Evolutionary conservation across 208 protist species (phyloP), one percentile per base, ranked within the genome.

Genomic region (Leptomonas pyrrhocoris): DNA sequence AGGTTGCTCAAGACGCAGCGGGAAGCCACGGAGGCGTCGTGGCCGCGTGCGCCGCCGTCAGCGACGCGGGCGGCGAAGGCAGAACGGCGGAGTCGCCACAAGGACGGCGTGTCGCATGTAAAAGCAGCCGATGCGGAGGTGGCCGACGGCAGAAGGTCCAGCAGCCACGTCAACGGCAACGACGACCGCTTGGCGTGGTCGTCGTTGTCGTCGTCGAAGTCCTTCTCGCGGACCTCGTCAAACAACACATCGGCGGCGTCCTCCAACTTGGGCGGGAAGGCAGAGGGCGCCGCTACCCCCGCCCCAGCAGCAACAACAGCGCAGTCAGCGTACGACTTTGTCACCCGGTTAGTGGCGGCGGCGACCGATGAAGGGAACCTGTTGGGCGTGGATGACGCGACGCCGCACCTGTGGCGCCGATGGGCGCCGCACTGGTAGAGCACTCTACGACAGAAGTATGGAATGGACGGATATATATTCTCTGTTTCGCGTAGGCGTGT

Each of bases 401-500:
- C 73, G 2, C 90, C 86, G 38, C 90, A 95, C 54, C 21, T 40
- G n/a, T 93, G 87, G 86, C 36, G 31, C 38, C 72, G 73, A 23
- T 95, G 90, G 90, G 80, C 87, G 40, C 90, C 90, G 16, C 90
- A 95, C 3, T 95, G 90, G 90, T 95, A 84, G n/a, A n/a, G 46
- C 11, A 23, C n/a, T 5, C 23, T 4, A 23, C 57, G 8, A 9
- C 34, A 12, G 34, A 12, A 3, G 34, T 38, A 38, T n/a, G n/a
- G n/a, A n/a, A n/a, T n/a, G n/a, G n/a, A n/a, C n/a, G n/a, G n/a
- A n/a, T n/a, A n/a, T n/a, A n/a, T n/a, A n/a, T n/a, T n/a, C n/a
- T n/a, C n/a, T n/a, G n/a, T n/a, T 13, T 42, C 38, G 38, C 9
- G 13, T 42, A 42, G 13, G 38, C 38, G 38, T 42, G 38, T 42